Base-by-base conservation (phyloP, 2,329 filamentous ascomycete genomes). In the Xylariaceae sp. region DNA sequence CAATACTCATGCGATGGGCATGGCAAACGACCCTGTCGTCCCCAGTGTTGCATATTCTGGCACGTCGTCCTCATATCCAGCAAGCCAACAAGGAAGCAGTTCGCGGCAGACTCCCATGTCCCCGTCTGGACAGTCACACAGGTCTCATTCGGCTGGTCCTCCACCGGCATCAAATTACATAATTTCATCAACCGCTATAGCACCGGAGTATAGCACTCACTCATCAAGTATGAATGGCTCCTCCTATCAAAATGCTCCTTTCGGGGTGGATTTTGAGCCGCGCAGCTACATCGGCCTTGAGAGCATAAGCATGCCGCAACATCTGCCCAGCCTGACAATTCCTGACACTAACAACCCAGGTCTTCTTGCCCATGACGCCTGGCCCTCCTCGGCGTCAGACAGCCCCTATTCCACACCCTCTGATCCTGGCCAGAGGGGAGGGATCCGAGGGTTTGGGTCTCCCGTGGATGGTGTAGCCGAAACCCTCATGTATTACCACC, bases 391-490 rank as follows among this genome's bases (percentile, higher is more conserved):
- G 12, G 67, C 73, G n/a, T 69, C 75, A 7, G 74, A 74, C 42
- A 78, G 76, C 63, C 69, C 67, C 19, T 79, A 74, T 57, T 79
- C 77, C 2, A 75, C 77, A 2, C 72, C 75, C 16, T 74, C 75
- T 6, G 74, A 75, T 13, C 67, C 57, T 40, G 54, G 57, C 41
- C 55, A 60, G 13, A 47, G 46, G 12, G 61, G 47, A 19, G 38
- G 48, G 18, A 53, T 51, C 16, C 55, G 53, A 34, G 51, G 55
- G 17, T 63, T 52, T 42, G 53, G 58, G 9, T 66, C 65, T 6
- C 64, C 65, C 22, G 61, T 53, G 22, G 57, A 60, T 42, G 56
- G 55, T 45, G 31, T 56, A 38, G 14, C 49, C 31, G 52, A 48
- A 6, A 10, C 39, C 14, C 51, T 67, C 6, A 63, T 60, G 53